phyloP scores from a whole-genome alignment of 371 early-diverging fungal genomes.

The Basidiobolus meristosporus region DNA sequence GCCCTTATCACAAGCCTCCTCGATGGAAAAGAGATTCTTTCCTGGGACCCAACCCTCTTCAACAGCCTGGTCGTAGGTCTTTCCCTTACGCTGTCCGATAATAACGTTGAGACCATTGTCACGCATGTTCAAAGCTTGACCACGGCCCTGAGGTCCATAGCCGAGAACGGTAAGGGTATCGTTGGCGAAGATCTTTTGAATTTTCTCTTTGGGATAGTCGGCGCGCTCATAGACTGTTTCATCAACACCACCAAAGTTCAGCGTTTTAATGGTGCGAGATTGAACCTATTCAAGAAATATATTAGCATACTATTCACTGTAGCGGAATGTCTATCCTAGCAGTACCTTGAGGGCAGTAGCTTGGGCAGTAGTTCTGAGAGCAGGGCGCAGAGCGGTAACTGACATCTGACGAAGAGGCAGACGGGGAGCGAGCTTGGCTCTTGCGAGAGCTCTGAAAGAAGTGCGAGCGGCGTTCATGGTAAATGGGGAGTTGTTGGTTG shows the following conservation, averaged over 20 bases:
- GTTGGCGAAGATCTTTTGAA: conserved; percentile 75
- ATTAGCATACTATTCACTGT: no score
- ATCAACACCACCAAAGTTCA: conserved; percentile 84
- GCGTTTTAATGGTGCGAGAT: conserved; percentile 72
- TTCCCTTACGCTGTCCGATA: conserved; percentile 85
- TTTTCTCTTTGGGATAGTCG: conserved; percentile 84
- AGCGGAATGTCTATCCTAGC: no score
- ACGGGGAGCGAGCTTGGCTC: no score
- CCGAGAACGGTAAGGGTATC: conserved; percentile 92
- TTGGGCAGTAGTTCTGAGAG: no score
- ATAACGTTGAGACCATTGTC: conserved; percentile 94
- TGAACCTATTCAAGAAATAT: conserved; percentile 3
- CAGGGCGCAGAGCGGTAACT: no score
- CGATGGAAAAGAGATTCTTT: conserved; percentile 84
- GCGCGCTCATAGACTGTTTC: conserved; percentile 90
- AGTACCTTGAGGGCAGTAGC: no score
- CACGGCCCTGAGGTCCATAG: conserved; percentile 94
- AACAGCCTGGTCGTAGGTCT: conserved; percentile 81
- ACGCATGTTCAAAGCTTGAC: conserved; percentile 87
- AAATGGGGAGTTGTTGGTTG: no score
- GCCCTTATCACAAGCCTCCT: conserved; percentile 80
- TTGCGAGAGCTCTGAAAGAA: no score
- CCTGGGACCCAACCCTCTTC: conserved; percentile 94
- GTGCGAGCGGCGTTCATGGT: no score
- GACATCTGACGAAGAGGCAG: no score